Base-by-base conservation (phyloP, 2,329 filamentous ascomycete genomes). In the Aspergillus thermomutatus region DNA sequence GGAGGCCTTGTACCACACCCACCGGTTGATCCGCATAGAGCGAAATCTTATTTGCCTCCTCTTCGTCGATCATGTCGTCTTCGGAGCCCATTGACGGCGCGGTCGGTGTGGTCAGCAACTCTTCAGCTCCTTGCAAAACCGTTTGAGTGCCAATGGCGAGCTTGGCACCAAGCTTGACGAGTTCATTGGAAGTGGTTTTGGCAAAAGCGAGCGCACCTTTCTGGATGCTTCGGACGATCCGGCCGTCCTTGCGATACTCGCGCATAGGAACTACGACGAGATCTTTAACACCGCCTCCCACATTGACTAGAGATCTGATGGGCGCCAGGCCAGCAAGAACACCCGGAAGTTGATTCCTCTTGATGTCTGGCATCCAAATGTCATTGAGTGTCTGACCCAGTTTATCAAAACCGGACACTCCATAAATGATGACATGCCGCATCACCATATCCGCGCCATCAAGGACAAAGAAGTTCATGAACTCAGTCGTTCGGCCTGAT, bases 391-490 rank as follows among this genome's bases (percentile, higher is more conserved):
- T 93, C 72, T 92, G 86, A 53, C 94, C 92, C 2, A 99, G 82
- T 50, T 90, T 87, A 64, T 97, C 92, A 65, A 97, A 97, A 0
- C 94, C 94, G 7, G 87, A 87, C 1, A 96, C 85, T 27, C 95
- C 94, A 64, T 97, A 97, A 37, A 97, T 86, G 64, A 99, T 97
- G 26, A 90, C 89, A 70, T 93, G 92, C 11, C 90, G 85, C 53
- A 99, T 82, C 6, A 89, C 84, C 82, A 99, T 89, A 59, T 93
- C 87, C 2, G 94, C 87, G 62, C 90, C 88, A 64, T 99, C 94
- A 1, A 99, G 83, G 14, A 93, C 90, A 62, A 99, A 83, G 71
- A 99, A 97, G 73, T 99, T 99, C 92, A 97, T 97, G 68, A 99
- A 96, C 72, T 99, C 94, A 0, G 91, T 96, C 0, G 94, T 97